Evolutionary conservation across 768 basidiomycete species (phyloP).

Genomic region (Pisolithus microcarpus): DNA sequence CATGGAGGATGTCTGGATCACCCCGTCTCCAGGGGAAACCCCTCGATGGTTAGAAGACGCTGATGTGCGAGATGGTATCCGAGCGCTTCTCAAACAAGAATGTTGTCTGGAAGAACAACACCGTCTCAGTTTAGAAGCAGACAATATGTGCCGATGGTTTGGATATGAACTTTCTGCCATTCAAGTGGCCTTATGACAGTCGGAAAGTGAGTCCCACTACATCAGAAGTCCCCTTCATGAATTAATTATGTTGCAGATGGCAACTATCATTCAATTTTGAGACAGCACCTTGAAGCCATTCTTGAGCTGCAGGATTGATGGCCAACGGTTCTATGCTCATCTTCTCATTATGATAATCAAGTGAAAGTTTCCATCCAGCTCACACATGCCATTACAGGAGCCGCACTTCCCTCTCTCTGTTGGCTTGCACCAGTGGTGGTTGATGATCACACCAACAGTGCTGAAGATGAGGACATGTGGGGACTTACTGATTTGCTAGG

Average conservation of each 20-base stretch:
- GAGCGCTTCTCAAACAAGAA: too few species aligned
- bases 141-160: too few species aligned
- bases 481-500: not conserved
- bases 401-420: not conserved
- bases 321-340: constrained; percentile 13
- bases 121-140: too few species aligned
- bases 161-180: too few species aligned
- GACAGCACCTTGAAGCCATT: constrained; percentile 5
- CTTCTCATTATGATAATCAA: constrained; percentile 4
- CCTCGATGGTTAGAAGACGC: too few species aligned
- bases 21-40: too few species aligned
- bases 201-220: not conserved
- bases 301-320: constrained; percentile 12
- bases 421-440: not conserved
- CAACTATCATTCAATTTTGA: not conserved
- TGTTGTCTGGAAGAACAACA: too few species aligned
- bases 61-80: too few species aligned
- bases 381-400: not conserved
- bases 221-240: not conserved
- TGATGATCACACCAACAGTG: not conserved
- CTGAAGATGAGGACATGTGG: not conserved
- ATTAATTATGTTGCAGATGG: not conserved
- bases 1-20: too few species aligned
- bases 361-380: constrained; percentile 2
- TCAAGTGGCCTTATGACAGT: not conserved